Evolutionary conservation across 2,329 filamentous ascomycete species (phyloP), one percentile per base, ranked within the genome.

Genomic region (Venturia aucupariae): DNA sequence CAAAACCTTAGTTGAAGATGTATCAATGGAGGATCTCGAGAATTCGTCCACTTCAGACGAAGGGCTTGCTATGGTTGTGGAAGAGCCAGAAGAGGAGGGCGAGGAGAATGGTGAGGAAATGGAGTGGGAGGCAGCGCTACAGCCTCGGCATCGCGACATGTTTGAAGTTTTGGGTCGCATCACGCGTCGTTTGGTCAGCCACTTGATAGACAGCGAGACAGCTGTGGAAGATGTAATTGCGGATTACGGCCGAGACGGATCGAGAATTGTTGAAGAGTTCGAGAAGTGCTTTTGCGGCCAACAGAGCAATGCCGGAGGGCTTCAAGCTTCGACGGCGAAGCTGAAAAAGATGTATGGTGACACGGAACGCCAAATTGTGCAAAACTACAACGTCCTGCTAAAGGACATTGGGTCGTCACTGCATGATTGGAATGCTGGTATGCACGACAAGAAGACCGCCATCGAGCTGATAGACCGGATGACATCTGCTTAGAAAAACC

Each of bases 101-200:
- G 2, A 48, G 19, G 46, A 51, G 15, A 44, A 38, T 3, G 39
- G n/a, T 24, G 61, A 62, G n/a, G 42, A 35, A n/a, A 17, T 46
- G 44, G 61, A 38, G n/a, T 62, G 61, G 61, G 46, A 62, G 27
- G 41, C 41, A 24, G 61, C 46, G 24, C n/a, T 62, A 17, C 42
- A 48, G 27, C 61, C 61, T 48, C 61, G 61, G 17, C 61, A 54
- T 42, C 61, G 46, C 32, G 44, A 44, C 19, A 48, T 62, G 32
- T 38, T 48, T 17, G 61, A 54, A 22, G 61, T 62, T 4, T 24
- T 62, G 15, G 32, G 41, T 10, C 61, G 46, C 27, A 38, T 62
- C 41, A 62, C 61, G 22, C 61, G 61, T 24, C 61, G 61, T 51
- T 24, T 54, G 30, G 42, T 62, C 11, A 62, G 42, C n/a, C 61